These are phyloP conservation scores for Salix purpurea DNA, from an alignment of 345 rosid species.

Conservation along the genomic window DNA sequence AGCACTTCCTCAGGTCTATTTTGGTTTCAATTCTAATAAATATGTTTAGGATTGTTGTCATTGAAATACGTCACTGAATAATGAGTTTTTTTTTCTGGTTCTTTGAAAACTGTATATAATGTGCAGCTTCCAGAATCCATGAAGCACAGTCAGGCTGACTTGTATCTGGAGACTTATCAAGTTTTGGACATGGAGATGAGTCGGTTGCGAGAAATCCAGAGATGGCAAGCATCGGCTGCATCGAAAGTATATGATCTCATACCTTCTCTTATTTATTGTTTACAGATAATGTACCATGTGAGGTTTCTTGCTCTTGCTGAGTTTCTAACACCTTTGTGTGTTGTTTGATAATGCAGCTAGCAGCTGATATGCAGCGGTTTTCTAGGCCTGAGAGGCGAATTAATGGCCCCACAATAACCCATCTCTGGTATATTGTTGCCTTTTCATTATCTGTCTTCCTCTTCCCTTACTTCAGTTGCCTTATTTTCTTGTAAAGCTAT, in stretches of 20 bases:
- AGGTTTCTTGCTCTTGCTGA: neutral
- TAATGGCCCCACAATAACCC: constrained; percentile 94
- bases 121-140: constrained; percentile 94
- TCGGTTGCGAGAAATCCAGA: constrained; percentile 90
- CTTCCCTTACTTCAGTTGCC: neutral
- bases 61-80: neutral
- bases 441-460: constrained; percentile 1
- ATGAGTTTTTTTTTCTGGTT: neutral
- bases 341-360: constrained; percentile 62
- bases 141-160: constrained; percentile 98
- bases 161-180: constrained; percentile 95
- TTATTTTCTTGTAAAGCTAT: neutral
- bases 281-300: neutral
- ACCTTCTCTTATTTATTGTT: constrained; percentile 1
- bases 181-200: constrained; percentile 99
- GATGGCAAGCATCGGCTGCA: constrained; percentile 94
- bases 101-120: neutral
- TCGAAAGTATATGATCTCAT: constrained; percentile 54
- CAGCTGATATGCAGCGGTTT: constrained; percentile 99
- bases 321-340: constrained; percentile 2
- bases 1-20: constrained; percentile 93
- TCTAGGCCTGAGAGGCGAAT: constrained; percentile 95
- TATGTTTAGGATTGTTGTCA: neutral
- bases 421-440: constrained; percentile 59
- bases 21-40: constrained; percentile 1